A percentile compares a stretch with the other conserved stretches of the same genome.
phyloP scores from a whole-genome alignment of 2,329 filamentous ascomycete species.

The Rosellinia necatrix region DNA sequence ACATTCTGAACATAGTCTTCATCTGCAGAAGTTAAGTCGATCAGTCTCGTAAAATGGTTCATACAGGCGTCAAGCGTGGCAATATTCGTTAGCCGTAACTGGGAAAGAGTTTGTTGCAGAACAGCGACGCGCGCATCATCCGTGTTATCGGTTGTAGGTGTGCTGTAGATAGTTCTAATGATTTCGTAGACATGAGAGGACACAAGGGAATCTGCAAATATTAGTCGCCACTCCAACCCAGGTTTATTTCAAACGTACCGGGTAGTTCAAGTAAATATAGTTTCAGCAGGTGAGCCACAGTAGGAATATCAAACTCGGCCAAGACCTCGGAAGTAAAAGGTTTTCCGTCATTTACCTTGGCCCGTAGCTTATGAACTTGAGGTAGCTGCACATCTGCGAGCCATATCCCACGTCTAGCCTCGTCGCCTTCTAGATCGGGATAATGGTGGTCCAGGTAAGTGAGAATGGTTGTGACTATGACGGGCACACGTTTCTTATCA shows the following conservation, averaged over 20 bases:
- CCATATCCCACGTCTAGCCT: slow-evolving; percentile 91
- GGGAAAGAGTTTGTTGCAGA: slow-evolving; percentile 92
- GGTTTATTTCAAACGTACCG: slow-evolving; percentile 58
- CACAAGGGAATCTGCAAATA: slow-evolving; percentile 81
- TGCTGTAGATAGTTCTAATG: slow-evolving; percentile 93
- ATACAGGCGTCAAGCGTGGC: slow-evolving; percentile 97
- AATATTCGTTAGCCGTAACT: slow-evolving; percentile 94
- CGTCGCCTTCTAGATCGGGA: slow-evolving; percentile 94
- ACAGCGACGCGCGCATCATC: slow-evolving; percentile 84
- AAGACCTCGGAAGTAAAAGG: slow-evolving; percentile 75
- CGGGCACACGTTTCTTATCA: slow-evolving; percentile 92
- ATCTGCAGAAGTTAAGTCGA: slow-evolving; percentile 94
- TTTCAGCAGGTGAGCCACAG: slow-evolving; percentile 90
- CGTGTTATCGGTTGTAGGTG: slow-evolving; percentile 74
- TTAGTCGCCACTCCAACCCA: slow-evolving; percentile 33
- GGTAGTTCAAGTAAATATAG: slow-evolving; percentile 94
- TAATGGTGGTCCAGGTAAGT: slow-evolving; percentile 97
- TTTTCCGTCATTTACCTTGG: slow-evolving; percentile 85
- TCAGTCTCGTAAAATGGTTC: slow-evolving; percentile 95
- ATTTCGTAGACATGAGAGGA: slow-evolving; percentile 99
- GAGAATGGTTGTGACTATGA: slow-evolving; percentile 88
- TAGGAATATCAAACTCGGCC: slow-evolving; percentile 88
- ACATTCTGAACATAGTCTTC: slow-evolving; percentile 80
- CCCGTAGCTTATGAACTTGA: slow-evolving; percentile 82
- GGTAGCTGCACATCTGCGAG: slow-evolving; percentile 86